A percentile compares a stretch with the other conserved stretches of the same genome.
phyloP scores from a whole-genome alignment of 1,284 basidiomycete genomes.

The Cutaneotrichosporon arboriforme region DNA sequence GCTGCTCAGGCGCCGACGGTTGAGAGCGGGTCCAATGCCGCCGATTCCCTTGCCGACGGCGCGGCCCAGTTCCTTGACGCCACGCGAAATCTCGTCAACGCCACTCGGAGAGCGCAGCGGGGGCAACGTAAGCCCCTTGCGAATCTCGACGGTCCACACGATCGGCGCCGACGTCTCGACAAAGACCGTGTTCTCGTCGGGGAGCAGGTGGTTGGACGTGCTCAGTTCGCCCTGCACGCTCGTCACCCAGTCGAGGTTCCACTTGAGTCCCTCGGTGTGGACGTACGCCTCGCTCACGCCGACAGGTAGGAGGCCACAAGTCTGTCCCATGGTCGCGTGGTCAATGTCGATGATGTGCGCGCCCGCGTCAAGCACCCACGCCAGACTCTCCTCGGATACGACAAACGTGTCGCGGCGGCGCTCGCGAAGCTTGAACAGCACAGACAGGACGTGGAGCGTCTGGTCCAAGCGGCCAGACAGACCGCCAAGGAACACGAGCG shows the following conservation, averaged over 20 bases:
- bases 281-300: constrained; percentile 71
- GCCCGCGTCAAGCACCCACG: constrained; percentile 82
- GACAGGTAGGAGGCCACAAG: constrained; percentile 87
- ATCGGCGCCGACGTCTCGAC: constrained; percentile 75
- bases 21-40: constrained; percentile 1
- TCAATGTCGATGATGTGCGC: constrained; percentile 71
- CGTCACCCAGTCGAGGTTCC: constrained; percentile 73
- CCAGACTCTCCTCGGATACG: constrained; percentile 78
- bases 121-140: constrained; percentile 19
- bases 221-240: constrained; percentile 77
- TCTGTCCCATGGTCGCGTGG: constrained; percentile 68
- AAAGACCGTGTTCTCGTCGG: constrained; percentile 51
- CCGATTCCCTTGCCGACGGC: constrained; percentile 2
- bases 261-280: constrained; percentile 75
- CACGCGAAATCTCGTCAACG: constrained; percentile 14
- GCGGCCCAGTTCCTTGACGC: constrained; percentile 16
- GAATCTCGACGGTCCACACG: constrained; percentile 75
- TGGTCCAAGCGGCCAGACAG: constrained; percentile 88
- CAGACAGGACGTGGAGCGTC: constrained; percentile 81
- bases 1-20: constrained; percentile 1
- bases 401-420: constrained; percentile 62
- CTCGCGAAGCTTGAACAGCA: constrained; percentile 72
- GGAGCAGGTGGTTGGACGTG: constrained; percentile 83
- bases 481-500: constrained; percentile 78
- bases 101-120: constrained; percentile 21